Base-by-base conservation (phyloP, 371 early-diverging fungal species). In the Lichtheimia ramosa region DNA sequence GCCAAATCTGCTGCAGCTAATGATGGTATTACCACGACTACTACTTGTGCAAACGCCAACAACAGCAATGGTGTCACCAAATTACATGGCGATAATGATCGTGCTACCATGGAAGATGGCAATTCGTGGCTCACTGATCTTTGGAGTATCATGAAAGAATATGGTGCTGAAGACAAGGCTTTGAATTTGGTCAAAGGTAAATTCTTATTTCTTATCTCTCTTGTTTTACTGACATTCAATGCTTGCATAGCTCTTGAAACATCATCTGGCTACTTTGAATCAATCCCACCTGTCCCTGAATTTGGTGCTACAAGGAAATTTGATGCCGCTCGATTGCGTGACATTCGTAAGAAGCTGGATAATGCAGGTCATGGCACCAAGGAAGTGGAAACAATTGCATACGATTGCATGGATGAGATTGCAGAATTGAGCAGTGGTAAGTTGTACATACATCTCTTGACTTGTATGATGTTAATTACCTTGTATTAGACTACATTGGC, bases 361-460 rank as follows among this genome's bases (percentile, higher is more conserved):
- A 82, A 81, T 25, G 77, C 79, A 2, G 73, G 81, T 56, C 68
- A 72, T 14, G 79, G 75, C 13, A 67, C 66, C 48, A 79, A 81
- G 43, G 88, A 87, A 40, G 74, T 89, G 20, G 89, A 88, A 39
- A 59, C 58, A 5, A 75, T 92, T 48, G 93, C 89, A 34, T 64
- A 74, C 15, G 96, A 95, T 68, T 86, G 91, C 54, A 64, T 84
- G 67, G 83, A 83, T 23, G 85, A 84, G 34, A 81, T 83, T 21
- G 91, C 90, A 1, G 96, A 95, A 48, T 83, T 96, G 18, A 93
- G 93, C 68, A 94, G 93, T 49, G 94, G 92, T 91, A 81, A 75
- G 75, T 42, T 5, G 25, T 64, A 34, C 42, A 14, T 15, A 34
- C 21, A 14, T 24, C 13, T 13, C 3, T 25, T 25, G 8, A 6